Evolutionary conservation across 257 asterid species (phyloP), one percentile per base, ranked within the genome.

Genomic region (Misopates orontium): DNA sequence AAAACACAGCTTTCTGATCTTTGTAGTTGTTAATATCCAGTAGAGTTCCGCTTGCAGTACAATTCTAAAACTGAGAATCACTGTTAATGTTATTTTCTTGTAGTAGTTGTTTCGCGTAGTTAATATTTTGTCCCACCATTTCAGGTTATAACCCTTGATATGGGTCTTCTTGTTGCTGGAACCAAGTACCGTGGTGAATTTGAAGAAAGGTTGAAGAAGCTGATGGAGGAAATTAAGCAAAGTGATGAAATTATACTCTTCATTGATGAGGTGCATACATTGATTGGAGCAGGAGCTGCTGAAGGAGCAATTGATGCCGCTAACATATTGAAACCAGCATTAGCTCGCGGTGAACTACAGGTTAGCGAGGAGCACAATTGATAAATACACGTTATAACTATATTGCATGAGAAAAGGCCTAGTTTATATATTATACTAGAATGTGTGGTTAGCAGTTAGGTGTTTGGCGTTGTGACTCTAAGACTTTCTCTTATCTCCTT

Each of bases 221-320:
- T 93, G 80, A 93, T 90, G 97, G 99, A 93, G 77, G 99, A 93
- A 80, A 93, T 93, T 45, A 93, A 86, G 73, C 99, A 93, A 78
- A 93, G 94, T 67, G 96, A 90, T 53, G 97, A 93, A 64, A 93
- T 87, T 72, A 90, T 93, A 51, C 95, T 93, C 67, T 93, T 93
- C 72, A 93, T 93, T 20, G 99, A 93, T 76, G 99, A 93, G 84
- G 97, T 93, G 70, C 99, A 90, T 83, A 93, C 99, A 0, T 83
- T 93, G 78, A 90, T 92, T 64, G 98, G 98, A 60, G 98, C 98
- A 19, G 98, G 98, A 77, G 98, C 98, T 68, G 98, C 97, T 15
- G 98, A 90, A 77, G 98, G 98, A 63, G 98, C 98, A 19, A 93
- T 93, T 71, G 96, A 90, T 76, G 98, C 98, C 17, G 98, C 98